phyloP scores from a whole-genome alignment of 257 asterid species.

The Ehretia macrophylla region DNA sequence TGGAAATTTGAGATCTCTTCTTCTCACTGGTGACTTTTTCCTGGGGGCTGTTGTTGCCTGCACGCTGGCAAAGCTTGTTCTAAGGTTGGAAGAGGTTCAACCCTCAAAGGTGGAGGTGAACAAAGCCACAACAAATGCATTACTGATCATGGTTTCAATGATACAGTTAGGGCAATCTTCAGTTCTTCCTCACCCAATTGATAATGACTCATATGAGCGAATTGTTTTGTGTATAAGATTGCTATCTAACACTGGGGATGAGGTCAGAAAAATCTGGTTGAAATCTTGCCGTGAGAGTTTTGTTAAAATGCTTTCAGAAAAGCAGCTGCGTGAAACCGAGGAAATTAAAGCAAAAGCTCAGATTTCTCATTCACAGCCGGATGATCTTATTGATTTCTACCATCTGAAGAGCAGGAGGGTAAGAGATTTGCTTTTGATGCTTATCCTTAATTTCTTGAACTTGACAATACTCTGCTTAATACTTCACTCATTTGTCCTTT shows the following conservation, averaged over 20 bases:
- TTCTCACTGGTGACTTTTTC: constrained; percentile 87
- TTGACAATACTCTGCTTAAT: background rate
- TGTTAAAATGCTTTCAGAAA: constrained; percentile 87
- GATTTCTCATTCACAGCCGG: constrained; percentile 74
- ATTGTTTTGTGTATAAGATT: constrained; percentile 71
- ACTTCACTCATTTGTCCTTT: background rate
- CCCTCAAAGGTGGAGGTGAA: constrained; percentile 74
- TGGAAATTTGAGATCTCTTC: constrained; percentile 86
- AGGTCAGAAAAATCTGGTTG: constrained; percentile 75
- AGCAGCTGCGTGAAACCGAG: constrained; percentile 85
- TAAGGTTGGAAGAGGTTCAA: constrained; percentile 91
- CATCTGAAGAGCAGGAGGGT: constrained; percentile 96
- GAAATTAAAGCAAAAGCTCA: constrained; percentile 86
- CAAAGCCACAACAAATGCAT: constrained; percentile 56
- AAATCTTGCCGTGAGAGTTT: constrained; percentile 87
- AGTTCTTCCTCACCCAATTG: constrained; percentile 89
- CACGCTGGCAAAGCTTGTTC: constrained; percentile 72
- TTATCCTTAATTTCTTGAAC: background rate
- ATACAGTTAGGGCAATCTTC: constrained; percentile 90
- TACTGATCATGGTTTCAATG: constrained; percentile 78
- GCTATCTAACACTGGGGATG: constrained; percentile 65
- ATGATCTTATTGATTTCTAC: constrained; percentile 91
- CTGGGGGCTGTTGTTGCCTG: constrained; percentile 89
- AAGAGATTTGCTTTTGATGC: constrained; percentile 19
- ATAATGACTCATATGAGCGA: constrained; percentile 81